Conservation (phyloP, 2,329 filamentous ascomycete species). For the Ceratocystis eucalypticola region DNA sequence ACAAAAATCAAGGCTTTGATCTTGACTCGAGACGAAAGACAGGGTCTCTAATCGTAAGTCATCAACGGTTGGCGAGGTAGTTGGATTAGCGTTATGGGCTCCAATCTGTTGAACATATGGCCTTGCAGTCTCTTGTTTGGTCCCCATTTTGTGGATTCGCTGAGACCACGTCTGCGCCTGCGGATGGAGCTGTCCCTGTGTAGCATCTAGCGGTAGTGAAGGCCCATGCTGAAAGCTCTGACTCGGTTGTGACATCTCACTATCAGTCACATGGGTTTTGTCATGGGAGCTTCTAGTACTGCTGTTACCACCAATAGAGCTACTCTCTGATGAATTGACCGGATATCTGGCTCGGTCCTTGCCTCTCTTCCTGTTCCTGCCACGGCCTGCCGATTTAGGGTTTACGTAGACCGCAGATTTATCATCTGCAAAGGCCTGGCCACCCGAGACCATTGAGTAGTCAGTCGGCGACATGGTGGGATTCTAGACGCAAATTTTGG, state of each 20-base stretch:
- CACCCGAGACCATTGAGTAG: background rate
- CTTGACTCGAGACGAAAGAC: background rate
- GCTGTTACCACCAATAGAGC: background rate
- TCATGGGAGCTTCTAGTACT: background rate
- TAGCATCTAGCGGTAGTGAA: background rate
- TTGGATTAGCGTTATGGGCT: background rate
- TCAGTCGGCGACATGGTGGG: background rate
- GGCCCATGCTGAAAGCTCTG: background rate
- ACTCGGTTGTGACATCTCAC: background rate
- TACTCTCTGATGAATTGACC: background rate
- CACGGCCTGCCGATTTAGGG: background rate
- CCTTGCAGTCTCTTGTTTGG: background rate
- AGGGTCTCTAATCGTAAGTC: background rate
- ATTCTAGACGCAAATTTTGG: background rate
- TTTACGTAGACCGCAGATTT: background rate
- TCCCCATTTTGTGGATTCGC: background rate
- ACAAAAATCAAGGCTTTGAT: background rate
- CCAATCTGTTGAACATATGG: background rate
- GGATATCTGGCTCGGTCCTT: background rate
- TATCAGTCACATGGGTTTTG: background rate
- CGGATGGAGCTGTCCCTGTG: background rate
- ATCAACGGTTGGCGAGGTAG: background rate
- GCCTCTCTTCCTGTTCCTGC: background rate
- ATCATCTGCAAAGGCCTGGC: background rate
- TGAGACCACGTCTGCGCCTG: background rate